A percentile compares a stretch with the other conserved stretches of the same genome.
These are phyloP conservation scores for Aethionema arabicum DNA, from an alignment of 345 rosid genomes.

Conservation along the genomic window DNA sequence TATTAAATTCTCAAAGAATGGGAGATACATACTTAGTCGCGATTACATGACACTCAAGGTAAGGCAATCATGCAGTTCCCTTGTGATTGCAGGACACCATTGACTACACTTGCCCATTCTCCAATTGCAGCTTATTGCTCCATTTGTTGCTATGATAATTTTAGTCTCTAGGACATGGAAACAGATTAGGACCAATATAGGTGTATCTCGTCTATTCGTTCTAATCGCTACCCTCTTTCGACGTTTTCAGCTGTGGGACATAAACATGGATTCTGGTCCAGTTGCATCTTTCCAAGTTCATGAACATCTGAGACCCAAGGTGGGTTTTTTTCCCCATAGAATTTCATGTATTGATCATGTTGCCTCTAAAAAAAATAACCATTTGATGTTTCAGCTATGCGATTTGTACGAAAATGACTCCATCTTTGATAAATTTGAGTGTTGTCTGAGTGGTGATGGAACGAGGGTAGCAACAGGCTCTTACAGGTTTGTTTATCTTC, in stretches of 20 bases:
- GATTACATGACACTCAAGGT: conserved; percentile 99
- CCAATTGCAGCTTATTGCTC: too few relatives aligned
- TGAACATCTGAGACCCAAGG: conserved; percentile 92
- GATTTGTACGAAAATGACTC: conserved; percentile 98
- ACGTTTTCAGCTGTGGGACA: conserved; percentile 76
- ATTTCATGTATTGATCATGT: conserved; percentile 14
- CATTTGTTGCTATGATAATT: too few relatives aligned
- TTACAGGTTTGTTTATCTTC: conserved; percentile 65
- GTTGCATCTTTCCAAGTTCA: conserved; percentile 96
- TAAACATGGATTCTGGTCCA: conserved; percentile 99
- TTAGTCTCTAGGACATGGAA: neutral
- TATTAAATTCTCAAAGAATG: conserved; percentile 85
- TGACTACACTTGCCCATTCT: neutral
- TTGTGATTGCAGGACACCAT: neutral
- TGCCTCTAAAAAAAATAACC: conserved; percentile 22
- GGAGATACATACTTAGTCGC: conserved; percentile 92
- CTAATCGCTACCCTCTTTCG: conserved; percentile 16
- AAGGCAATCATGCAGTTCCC: conserved; percentile 13
- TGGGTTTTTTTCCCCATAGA: conserved; percentile 31
- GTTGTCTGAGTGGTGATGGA: conserved; percentile 96
- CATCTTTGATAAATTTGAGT: conserved; percentile 97
- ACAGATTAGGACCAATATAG: neutral
- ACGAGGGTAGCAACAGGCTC: conserved; percentile 95
- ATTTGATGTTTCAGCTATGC: conserved; percentile 60
- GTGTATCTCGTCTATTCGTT: conserved; percentile 7